Percentiles rank a stretch among this genome's conserved stretches.
These are phyloP conservation scores for Coffea eugenioides DNA, from an alignment of 257 asterid species.

Conservation along the genomic window DNA sequence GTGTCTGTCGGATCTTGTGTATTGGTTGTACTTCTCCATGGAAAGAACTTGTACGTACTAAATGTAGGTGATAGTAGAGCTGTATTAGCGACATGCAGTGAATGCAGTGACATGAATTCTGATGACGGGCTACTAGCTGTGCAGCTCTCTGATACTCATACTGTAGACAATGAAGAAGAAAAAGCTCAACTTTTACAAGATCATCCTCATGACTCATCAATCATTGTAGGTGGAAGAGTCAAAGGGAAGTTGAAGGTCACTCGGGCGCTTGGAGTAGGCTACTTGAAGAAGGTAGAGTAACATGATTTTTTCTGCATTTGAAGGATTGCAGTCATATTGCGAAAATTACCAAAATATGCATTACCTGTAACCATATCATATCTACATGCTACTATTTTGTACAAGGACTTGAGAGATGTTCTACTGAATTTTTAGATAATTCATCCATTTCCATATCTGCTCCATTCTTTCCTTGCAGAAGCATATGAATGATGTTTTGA, in stretches of 20 bases:
- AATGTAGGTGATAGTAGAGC: constrained; percentile 95
- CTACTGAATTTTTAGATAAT: neutral
- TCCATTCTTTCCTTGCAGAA: constrained; percentile 48
- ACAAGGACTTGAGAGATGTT: neutral
- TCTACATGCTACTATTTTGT: neutral
- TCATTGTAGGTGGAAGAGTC: constrained; percentile 62
- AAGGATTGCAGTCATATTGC: neutral
- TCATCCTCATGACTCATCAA: constrained; percentile 73
- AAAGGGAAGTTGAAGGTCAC: constrained; percentile 94
- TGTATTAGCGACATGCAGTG: constrained; percentile 64
- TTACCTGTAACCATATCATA: neutral
- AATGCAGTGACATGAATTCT: constrained; percentile 20
- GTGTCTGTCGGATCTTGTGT: constrained; percentile 92
- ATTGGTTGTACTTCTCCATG: constrained; percentile 61
- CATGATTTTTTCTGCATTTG: neutral
- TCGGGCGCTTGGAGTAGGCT: constrained; percentile 97
- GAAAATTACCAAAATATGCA: neutral
- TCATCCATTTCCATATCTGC: neutral
- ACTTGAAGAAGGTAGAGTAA: constrained; percentile 77
- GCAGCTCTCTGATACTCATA: constrained; percentile 81
- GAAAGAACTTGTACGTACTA: constrained; percentile 73
- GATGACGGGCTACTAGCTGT: constrained; percentile 42
- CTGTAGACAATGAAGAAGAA: constrained; percentile 80
- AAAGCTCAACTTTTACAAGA: constrained; percentile 56
- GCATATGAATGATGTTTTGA: constrained; percentile 84